Conservation (phyloP, 148 eudicot species). For the Chenopodium suecicum region DNA sequence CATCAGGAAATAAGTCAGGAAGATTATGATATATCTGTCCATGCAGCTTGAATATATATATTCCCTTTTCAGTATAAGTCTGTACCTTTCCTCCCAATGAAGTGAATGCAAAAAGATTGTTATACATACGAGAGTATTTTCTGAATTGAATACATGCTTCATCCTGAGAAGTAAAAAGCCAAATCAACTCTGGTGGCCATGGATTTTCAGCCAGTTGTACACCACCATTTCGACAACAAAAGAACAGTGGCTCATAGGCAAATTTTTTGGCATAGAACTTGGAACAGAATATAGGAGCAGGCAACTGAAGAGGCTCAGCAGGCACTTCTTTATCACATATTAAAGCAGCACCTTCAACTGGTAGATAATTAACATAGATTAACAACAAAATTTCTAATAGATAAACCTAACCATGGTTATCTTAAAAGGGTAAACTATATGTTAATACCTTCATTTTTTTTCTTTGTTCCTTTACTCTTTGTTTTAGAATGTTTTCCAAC, state of each 20-base stretch:
- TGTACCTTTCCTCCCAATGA: not conserved
- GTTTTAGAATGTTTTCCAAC: too few relatives aligned
- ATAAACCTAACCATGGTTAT: too few relatives aligned
- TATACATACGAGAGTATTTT: not conserved
- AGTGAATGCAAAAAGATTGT: not conserved
- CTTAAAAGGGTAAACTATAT: too few relatives aligned
- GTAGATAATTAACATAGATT: too few relatives aligned
- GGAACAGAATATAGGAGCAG: too few relatives aligned
- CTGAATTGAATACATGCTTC: not conserved
- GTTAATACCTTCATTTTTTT: too few relatives aligned
- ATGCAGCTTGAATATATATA: not conserved
- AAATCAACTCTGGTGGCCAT: not conserved
- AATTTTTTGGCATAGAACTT: not conserved
- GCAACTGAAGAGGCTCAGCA: too few relatives aligned
- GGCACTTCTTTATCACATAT: too few relatives aligned
- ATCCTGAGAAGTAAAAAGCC: not conserved
- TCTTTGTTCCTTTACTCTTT: too few relatives aligned
- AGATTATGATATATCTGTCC: not conserved
- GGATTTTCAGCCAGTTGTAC: not conserved
- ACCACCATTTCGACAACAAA: not conserved
- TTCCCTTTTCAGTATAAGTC: not conserved
- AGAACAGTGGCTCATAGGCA: not conserved
- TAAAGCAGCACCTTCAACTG: too few relatives aligned
- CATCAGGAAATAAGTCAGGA: not conserved
- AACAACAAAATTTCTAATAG: too few relatives aligned